Evolutionary conservation across 148 eudicot genomes (phyloP), one percentile per base, ranked within the genome.

Genomic region (Linanthus parryae): DNA sequence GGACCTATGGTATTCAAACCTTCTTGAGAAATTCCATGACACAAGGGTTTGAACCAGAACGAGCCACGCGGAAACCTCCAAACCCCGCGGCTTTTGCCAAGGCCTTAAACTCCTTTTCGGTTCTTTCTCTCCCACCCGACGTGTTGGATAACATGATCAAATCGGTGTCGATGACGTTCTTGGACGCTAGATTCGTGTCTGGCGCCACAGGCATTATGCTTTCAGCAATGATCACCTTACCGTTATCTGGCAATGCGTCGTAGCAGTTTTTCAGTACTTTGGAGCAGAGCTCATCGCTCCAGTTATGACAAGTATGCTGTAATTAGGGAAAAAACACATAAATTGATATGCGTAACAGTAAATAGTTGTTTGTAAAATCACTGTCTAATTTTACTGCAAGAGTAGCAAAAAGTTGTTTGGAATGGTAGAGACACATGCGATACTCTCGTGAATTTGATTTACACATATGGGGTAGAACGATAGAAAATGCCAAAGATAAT

Each of bases 121-220:
- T 91, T 75, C 98, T 83, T 58, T 86, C 95, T 54, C 83, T 86
- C 7, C 98, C 98, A 42, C 92, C 92, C 0, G 95, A 86, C 65
- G 76, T 80, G 57, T 76, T 86, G 5, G 86, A 85, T 60, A 91
- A 62, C 98, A 91, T 91, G 43, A 91, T 76, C 0, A 78, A 84
- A 30, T 91, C 95, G 0, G 73, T 57, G 8, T 86, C 94, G 57
- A 91, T 58, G 3, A 79, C 84, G 3, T 70, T 72, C 66, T 78
- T 56, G 0, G 95, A 75, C 1, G 82, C 66, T 1, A 66, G 64
- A 29, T 39, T 73, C 7, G 67, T 67, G 67, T 86, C 94, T 1
- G 94, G 89, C 1, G 65, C 68, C 65, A 72, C 89, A 0, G 97
- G 98, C 3, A 91, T 69, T 16, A 81, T 53, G 69, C 79, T 81